A percentile compares a stretch with the other conserved stretches of the same genome.
phyloP scores from a whole-genome alignment of 1,139 yeast species.

The Williopsis jadinii region DNA sequence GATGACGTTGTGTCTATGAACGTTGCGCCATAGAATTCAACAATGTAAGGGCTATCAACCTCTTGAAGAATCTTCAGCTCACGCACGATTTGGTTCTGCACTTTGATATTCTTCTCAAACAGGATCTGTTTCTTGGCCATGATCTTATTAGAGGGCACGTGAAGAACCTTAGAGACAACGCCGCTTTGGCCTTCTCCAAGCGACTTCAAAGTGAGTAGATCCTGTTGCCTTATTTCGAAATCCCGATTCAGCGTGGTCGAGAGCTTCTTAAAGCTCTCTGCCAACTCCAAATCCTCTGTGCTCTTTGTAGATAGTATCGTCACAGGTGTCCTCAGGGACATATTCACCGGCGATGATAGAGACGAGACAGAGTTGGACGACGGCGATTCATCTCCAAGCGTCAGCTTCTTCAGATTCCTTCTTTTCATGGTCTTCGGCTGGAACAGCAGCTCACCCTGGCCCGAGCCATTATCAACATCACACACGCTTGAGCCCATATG shows the following conservation, averaged over 20 bases:
- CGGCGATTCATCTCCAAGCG: constrained; percentile 30
- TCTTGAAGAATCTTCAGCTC: constrained; percentile 89
- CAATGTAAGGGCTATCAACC: constrained; percentile 76
- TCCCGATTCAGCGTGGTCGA: constrained; percentile 20
- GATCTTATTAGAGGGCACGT: constrained; percentile 77
- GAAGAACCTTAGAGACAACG: constrained; percentile 80
- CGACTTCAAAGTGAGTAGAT: constrained; percentile 65
- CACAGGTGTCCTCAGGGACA: constrained; percentile 14
- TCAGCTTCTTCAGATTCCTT: constrained; percentile 66
- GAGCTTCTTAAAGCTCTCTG: constrained; percentile 30
- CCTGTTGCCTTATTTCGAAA: constrained; percentile 48
- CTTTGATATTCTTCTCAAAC: constrained; percentile 69
- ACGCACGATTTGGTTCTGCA: constrained; percentile 79
- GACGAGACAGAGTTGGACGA: constrained; percentile 5
- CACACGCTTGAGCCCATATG: neutral
- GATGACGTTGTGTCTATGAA: constrained; percentile 22
- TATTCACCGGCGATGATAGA: constrained; percentile 9
- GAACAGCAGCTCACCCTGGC: constrained; percentile 22
- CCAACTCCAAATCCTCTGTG: constrained; percentile 28
- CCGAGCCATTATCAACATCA: neutral
- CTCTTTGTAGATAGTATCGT: constrained; percentile 13
- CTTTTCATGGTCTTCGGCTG: constrained; percentile 59
- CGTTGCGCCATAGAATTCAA: constrained; percentile 80
- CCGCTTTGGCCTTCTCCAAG: constrained; percentile 96
- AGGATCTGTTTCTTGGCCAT: constrained; percentile 91